Conservation (phyloP, 1,139 yeast species). For the Yamadazyma siamensis region DNA sequence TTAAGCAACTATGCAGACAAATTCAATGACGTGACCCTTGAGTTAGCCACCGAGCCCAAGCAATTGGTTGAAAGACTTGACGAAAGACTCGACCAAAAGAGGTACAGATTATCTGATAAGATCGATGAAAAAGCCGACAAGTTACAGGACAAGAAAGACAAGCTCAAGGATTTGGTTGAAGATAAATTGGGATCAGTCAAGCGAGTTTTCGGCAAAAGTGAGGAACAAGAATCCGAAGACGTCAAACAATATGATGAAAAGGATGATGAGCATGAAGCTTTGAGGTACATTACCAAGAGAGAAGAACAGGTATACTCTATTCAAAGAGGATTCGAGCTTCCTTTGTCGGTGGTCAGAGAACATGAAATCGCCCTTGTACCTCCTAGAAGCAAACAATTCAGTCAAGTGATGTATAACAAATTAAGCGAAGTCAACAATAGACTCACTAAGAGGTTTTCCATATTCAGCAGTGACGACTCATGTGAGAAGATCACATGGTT, state of each 20-base stretch:
- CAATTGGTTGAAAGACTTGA: slow-evolving; percentile 17
- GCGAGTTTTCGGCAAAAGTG: neutral
- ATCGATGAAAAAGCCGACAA: slow-evolving; percentile 13
- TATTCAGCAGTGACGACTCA: slow-evolving; percentile 18
- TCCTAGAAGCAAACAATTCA: slow-evolving; percentile 24
- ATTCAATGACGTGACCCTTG: slow-evolving; percentile 18
- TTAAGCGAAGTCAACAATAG: slow-evolving; percentile 1
- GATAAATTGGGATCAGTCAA: slow-evolving; percentile 9
- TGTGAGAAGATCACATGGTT: slow-evolving; percentile 51
- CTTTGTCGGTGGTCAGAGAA: slow-evolving; percentile 19
- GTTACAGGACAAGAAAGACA: slow-evolving; percentile 12
- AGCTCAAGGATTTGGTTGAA: slow-evolving; percentile 8
- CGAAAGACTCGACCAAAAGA: slow-evolving; percentile 18
- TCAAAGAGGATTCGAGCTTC: slow-evolving; percentile 8
- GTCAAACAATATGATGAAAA: slow-evolving; percentile 4
- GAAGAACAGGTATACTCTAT: slow-evolving; percentile 9
- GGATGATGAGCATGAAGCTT: slow-evolving; percentile 5
- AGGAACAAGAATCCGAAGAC: slow-evolving; percentile 10
- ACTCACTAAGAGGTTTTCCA: slow-evolving; percentile 12
- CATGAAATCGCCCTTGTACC: slow-evolving; percentile 11
- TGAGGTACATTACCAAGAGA: slow-evolving; percentile 3
- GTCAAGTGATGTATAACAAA: slow-evolving; percentile 20
- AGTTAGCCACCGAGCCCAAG: slow-evolving; percentile 20
- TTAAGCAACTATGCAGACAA: slow-evolving; percentile 15
- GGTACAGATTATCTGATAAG: slow-evolving; percentile 13